Evolutionary conservation across 164 flowering plant species (phyloP), one percentile per base, ranked within the genome.

Genomic region (Magnolia changhungtana): DNA sequence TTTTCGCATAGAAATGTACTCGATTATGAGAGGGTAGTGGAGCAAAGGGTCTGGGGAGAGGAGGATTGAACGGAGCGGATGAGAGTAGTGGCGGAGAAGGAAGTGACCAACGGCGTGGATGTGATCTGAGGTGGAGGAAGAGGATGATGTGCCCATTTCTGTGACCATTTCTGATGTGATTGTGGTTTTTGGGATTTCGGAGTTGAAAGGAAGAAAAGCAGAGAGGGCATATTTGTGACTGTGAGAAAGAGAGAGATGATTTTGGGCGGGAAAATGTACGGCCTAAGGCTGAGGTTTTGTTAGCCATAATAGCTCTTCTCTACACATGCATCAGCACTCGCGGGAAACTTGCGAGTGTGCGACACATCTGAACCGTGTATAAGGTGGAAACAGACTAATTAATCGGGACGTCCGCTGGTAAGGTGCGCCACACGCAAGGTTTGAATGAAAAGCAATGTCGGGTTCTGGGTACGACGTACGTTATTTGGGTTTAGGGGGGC

Each of bases 21-120:
- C 91, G 83, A 94, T 75, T 70, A 69, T 75, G 72, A 94, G 85
- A 82, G 97, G 88, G 83, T 88, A 92, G 74, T 94, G 96, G 73
- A 90, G 89, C 75, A 88, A 81, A 37, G 88, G 84, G 61, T 95
- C 96, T 7, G 83, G 77, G 27, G 92, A 82, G 80, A 89, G 89
- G 67, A 88, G 63, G 71, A 95, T 84, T 71, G 88, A 84, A 66
- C 78, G 83, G 45, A 95, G 90, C 69, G 89, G 88, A n/a, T 87
- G 81, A 74, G 84, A 75, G 78, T 85, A 78, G 79, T 79, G 80
- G 64, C 83, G 59, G 0, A 86, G 50, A 69, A 81, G 71, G 50
- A 81, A 81, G 29, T 8, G 14, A 0, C 74, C 66, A 50, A 79
- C 75, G 16, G 68, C 69, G 50, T 61, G 23, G 61, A 49, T 31